phyloP scores from a whole-genome alignment of 805 yeast species.

The Yamadazyma tumulicola region DNA sequence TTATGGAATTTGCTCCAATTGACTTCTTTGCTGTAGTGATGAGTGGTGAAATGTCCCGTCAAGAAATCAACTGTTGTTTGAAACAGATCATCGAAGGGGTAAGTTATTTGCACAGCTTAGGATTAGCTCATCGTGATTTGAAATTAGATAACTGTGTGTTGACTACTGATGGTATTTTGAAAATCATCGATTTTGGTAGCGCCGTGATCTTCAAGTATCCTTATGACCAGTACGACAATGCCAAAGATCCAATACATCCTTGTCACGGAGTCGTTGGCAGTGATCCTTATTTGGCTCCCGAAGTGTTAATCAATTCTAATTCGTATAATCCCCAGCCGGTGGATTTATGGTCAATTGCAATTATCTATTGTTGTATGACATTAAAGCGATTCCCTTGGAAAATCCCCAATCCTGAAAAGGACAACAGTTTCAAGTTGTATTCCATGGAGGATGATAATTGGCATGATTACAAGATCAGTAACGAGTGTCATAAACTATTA shows the following conservation, averaged over 20 bases:
- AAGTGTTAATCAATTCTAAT: conserved; percentile 62
- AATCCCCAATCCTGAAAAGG: conserved; percentile 72
- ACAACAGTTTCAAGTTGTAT: conserved; percentile 78
- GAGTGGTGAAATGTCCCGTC: conserved; percentile 81
- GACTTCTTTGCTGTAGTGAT: conserved; percentile 92
- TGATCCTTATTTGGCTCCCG: conserved; percentile 90
- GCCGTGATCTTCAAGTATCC: conserved; percentile 92
- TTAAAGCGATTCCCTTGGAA: conserved; percentile 93
- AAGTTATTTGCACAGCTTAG: conserved; percentile 75
- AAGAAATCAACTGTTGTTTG: conserved; percentile 84
- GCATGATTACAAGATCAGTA: conserved; percentile 72
- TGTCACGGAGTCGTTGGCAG: conserved; percentile 81
- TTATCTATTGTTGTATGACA: conserved; percentile 89
- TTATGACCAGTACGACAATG: conserved; percentile 45
- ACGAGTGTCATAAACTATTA: conserved; percentile 65
- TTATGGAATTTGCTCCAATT: conserved; percentile 92
- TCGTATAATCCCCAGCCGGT: conserved; percentile 87
- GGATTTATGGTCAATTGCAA: conserved; percentile 91
- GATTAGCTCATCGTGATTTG: conserved; percentile 87
- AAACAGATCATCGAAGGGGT: conserved; percentile 82
- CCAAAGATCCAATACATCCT: conserved; percentile 62
- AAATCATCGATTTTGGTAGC: conserved; percentile 89
- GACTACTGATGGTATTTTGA: conserved; percentile 76
- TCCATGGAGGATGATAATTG: conserved; percentile 76
- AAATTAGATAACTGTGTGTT: conserved; percentile 92